Percentiles rank a stretch among this genome's conserved stretches.
These are phyloP conservation scores for Austroboletus niveus DNA, from an alignment of 1,284 basidiomycete genomes.

Conservation along the genomic window DNA sequence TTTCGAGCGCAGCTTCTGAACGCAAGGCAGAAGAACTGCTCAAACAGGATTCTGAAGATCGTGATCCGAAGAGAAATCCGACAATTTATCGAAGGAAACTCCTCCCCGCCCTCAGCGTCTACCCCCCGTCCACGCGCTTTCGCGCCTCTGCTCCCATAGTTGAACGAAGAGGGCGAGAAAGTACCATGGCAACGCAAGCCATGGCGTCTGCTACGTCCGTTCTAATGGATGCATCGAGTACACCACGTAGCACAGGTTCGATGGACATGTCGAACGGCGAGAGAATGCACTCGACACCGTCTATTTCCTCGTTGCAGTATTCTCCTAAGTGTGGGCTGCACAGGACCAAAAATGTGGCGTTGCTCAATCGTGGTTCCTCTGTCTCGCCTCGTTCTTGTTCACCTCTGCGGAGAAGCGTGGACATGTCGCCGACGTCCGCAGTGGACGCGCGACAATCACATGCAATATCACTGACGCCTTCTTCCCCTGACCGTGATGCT, in stretches of 20 bases:
- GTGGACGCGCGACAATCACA: slow-evolving; percentile 20
- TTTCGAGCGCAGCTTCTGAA: slow-evolving; percentile 12
- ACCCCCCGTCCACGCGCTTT: slow-evolving; percentile 10
- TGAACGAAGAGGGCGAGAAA: slow-evolving; percentile 6
- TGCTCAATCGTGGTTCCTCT: slow-evolving; percentile 39
- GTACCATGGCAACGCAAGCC: slow-evolving; percentile 7
- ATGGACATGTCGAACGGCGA: slow-evolving; percentile 14
- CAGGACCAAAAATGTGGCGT: slow-evolving; percentile 37
- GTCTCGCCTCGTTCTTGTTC: slow-evolving; percentile 38
- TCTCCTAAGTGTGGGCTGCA: slow-evolving; percentile 37
- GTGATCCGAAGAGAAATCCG: slow-evolving; percentile 10
- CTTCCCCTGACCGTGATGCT: slow-evolving; percentile 21
- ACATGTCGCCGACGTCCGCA: slow-evolving; percentile 15
- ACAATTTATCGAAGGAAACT: slow-evolving; percentile 16
- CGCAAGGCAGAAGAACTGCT: slow-evolving; percentile 2
- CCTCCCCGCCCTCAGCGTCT: slow-evolving; percentile 20
- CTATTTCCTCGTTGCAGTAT: slow-evolving; percentile 23
- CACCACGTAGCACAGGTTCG: slow-evolving; percentile 21
- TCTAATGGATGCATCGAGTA: slow-evolving; percentile 20
- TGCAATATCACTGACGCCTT: slow-evolving; percentile 18
- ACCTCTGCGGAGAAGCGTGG: slow-evolving; percentile 22
- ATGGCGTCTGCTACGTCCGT: slow-evolving; percentile 22
- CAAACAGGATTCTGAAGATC: slow-evolving; percentile 14
- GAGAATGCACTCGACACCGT: slow-evolving; percentile 21
- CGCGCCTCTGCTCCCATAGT: slow-evolving; percentile 14